Evolutionary conservation across 805 yeast species (phyloP).

Genomic region (Sugiyamaella lignohabitans): DNA sequence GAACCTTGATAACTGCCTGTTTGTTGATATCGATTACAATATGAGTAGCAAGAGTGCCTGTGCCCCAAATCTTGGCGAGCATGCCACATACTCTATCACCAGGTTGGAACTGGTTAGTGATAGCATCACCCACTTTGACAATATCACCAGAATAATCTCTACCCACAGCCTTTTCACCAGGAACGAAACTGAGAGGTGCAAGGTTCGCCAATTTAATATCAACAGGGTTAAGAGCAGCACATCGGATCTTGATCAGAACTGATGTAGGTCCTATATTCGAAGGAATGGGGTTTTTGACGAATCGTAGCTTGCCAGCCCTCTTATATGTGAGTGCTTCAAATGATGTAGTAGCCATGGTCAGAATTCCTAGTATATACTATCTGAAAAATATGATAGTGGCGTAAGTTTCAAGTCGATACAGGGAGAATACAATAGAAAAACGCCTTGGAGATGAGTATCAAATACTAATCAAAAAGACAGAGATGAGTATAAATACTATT

Average conservation of each 20-base stretch:
- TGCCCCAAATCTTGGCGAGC: constrained; percentile 43
- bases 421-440: too few species aligned
- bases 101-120: constrained; percentile 34
- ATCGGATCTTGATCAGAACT: constrained; percentile 53
- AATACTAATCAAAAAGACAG: too few species aligned
- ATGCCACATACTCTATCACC: constrained; percentile 67
- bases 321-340: too few species aligned
- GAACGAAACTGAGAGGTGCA: constrained; percentile 3
- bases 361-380: too few species aligned
- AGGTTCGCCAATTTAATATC: constrained; percentile 53
- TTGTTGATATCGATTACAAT: constrained; percentile 47
- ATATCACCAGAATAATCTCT: constrained; percentile 63
- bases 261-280: too few species aligned
- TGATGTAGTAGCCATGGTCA: too few species aligned
- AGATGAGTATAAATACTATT: too few species aligned
- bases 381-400: too few species aligned
- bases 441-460: too few species aligned
- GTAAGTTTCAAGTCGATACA: too few species aligned
- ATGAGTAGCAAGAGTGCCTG: constrained; percentile 55
- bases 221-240: constrained; percentile 57
- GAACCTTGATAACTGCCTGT: constrained; percentile 45
- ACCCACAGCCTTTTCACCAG: constrained; percentile 60
- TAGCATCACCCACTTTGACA: constrained; percentile 46
- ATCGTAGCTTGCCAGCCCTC: too few species aligned
- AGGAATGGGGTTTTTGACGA: too few species aligned